Percentiles rank a stretch among this genome's conserved stretches.
phyloP scores from a whole-genome alignment of 1,284 basidiomycete species.

The Phlebopus sp. region DNA sequence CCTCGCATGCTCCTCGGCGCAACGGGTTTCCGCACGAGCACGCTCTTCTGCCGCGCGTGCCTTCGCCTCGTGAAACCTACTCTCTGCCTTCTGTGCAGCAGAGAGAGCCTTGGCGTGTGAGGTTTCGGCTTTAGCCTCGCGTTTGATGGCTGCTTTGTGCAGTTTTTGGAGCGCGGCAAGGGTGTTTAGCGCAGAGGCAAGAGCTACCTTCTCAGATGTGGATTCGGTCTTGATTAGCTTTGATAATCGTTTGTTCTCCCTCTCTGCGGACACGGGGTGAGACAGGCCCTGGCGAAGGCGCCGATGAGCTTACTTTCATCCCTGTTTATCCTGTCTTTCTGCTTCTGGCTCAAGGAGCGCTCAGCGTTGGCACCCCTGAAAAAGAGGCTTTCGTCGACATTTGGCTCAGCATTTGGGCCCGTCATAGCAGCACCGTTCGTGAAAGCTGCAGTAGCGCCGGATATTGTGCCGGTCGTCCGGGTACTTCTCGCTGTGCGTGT shows the following conservation, averaged over 20 bases:
- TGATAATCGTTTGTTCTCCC: conserved; percentile 23
- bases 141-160: conserved; percentile 31
- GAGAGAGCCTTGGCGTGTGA: conserved; percentile 27
- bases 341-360: conserved; percentile 24
- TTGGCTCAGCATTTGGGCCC: conserved; percentile 21
- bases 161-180: conserved; percentile 28
- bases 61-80: conserved; percentile 27
- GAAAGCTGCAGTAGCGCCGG: conserved; percentile 22
- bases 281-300: neutral
- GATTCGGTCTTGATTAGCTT: conserved; percentile 29
- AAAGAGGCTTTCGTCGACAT: conserved; percentile 20
- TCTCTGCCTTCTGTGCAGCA: conserved; percentile 27
- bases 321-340: conserved; percentile 26
- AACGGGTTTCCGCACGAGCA: conserved; percentile 27
- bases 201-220: conserved; percentile 25
- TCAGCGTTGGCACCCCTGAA: conserved; percentile 24
- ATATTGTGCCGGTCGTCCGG: conserved; percentile 8
- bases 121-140: conserved; percentile 24
- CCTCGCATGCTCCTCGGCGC: conserved; percentile 27
- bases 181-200: conserved; percentile 25
- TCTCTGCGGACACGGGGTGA: conserved; percentile 15
- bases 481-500: conserved; percentile 21
- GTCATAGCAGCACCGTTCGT: conserved; percentile 23
- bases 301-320: conserved; percentile 21
- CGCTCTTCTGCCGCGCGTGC: conserved; percentile 21